Evolutionary conservation across 257 asterid genomes (phyloP), one percentile per base, ranked within the genome.

Genomic region (Nicotiana attenuata): DNA sequence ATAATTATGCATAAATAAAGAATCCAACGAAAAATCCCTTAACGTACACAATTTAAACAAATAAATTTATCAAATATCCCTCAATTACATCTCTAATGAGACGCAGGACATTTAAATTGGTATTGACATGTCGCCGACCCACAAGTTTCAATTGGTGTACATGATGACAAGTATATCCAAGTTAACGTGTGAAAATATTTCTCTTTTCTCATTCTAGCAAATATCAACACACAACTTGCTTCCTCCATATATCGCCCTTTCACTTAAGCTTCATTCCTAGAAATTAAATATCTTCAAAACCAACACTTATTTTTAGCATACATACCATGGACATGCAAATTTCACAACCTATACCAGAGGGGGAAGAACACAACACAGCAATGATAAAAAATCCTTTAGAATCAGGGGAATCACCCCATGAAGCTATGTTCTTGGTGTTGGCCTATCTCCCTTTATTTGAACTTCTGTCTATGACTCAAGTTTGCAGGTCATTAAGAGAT

Each of bases 401-500:
- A 65, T 52, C 73, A 52, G 82, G 57, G 31, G 81, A 86, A 59
- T 31, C 76, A 5, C 97, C 96, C 60, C 88, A 91, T 57, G 97
- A 89, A 87, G 90, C 97, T 14, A 56, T 96, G 5, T 94, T 91
- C 89, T 88, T 88, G 38, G 92, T 88, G 13, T 82, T 96, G 59
- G 52, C 94, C 26, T 92, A 91, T 77, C 93, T 93, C 59, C 96
- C 93, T 69, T 84, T 93, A 3, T 89, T 64, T 55, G 95, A 94
- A 71, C 96, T 96, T 59, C 41, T 92, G 26, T 56, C 84, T 50
- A 84, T 89, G 86, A 57, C 83, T 1, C 87, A 81, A 87, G 97
- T 96, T 24, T 96, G 95, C 88, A 87, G 71, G 83, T 92, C 98
- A 50, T 64, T 94, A 10, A 86, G 88, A 85, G 91, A 94, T 33